phyloP scores from a whole-genome alignment of 768 basidiomycete genomes.

The Clitopilus passeckerianus region DNA sequence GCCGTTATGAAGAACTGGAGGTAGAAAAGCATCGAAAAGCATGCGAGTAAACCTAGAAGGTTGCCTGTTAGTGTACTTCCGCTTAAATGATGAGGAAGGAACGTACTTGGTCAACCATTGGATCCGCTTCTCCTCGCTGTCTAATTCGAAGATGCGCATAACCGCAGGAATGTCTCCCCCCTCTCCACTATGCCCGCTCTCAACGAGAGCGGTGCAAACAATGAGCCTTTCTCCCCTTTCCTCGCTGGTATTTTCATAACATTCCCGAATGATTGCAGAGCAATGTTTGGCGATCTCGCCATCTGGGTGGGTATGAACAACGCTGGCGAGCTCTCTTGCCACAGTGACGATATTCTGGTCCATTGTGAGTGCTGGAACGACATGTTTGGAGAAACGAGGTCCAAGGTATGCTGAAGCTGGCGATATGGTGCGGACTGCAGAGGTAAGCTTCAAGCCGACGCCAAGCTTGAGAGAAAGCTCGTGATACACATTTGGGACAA shows the following conservation, averaged over 20 bases:
- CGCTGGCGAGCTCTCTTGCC: slow-evolving; percentile 50
- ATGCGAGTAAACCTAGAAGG: slow-evolving; percentile 37
- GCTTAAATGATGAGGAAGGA: neutral
- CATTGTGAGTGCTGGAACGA: slow-evolving; percentile 44
- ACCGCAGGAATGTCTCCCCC: slow-evolving; percentile 42
- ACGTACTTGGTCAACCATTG: slow-evolving; percentile 46
- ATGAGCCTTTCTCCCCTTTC: slow-evolving; percentile 45
- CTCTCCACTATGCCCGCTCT: slow-evolving; percentile 44
- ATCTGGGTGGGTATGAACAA: slow-evolving; percentile 41
- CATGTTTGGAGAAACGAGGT: slow-evolving; percentile 48
- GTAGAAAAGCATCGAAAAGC: slow-evolving; percentile 52
- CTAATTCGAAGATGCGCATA: slow-evolving; percentile 43
- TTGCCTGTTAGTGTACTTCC: slow-evolving; percentile 2
- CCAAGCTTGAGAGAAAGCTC: slow-evolving; percentile 49
- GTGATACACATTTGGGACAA: slow-evolving; percentile 40
- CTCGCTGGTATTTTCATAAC: slow-evolving; percentile 42
- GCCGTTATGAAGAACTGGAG: slow-evolving; percentile 47
- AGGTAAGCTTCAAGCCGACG: slow-evolving; percentile 53
- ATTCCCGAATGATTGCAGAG: slow-evolving; percentile 47
- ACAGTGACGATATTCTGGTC: slow-evolving; percentile 46
- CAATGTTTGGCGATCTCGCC: slow-evolving; percentile 52
- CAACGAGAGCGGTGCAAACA: slow-evolving; percentile 53
- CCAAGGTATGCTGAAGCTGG: slow-evolving; percentile 53
- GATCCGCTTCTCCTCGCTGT: slow-evolving; percentile 44
- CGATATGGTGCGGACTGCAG: slow-evolving; percentile 55